phyloP scores from a whole-genome alignment of 495 filamentous ascomycete species.

The Xylaria grammica region DNA sequence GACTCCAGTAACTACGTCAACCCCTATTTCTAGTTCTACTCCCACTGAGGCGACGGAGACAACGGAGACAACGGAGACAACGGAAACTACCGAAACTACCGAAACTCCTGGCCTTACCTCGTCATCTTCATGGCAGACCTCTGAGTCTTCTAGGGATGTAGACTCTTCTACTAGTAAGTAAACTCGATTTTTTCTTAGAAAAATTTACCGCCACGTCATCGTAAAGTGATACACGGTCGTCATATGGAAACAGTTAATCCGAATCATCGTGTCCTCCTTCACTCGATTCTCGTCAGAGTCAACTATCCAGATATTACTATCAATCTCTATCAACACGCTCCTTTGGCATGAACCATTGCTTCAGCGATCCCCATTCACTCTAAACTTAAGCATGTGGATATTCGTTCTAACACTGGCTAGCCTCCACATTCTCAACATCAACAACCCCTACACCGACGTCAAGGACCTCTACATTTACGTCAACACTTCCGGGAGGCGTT shows the following conservation, averaged over 20 bases:
- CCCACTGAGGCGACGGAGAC: conserved; percentile 13
- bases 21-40: conserved; percentile 13
- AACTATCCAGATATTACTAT: background rate
- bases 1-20: conserved; percentile 16
- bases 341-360: background rate
- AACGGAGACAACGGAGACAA: conserved; percentile 27
- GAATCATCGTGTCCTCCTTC: background rate
- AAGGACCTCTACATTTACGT: conserved; percentile 40
- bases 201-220: too few species aligned
- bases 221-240: background rate
- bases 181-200: background rate
- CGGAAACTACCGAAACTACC: background rate
- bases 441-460: conserved; percentile 27
- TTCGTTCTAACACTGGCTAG: conserved; percentile 22
- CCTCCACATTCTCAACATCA: conserved; percentile 27
- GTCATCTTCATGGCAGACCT: conserved; percentile 7
- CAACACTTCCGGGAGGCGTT: conserved; percentile 44
- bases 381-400: background rate
- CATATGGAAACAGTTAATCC: too few species aligned
- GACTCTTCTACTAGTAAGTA: conserved; percentile 14
- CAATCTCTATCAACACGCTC: background rate
- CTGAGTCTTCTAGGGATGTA: conserved; percentile 13
- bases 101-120: background rate
- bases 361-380: background rate
- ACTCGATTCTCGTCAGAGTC: background rate